These are phyloP conservation scores for Cymodocea nodosa DNA, from an alignment of 116 monocot species.

Conservation along the genomic window DNA sequence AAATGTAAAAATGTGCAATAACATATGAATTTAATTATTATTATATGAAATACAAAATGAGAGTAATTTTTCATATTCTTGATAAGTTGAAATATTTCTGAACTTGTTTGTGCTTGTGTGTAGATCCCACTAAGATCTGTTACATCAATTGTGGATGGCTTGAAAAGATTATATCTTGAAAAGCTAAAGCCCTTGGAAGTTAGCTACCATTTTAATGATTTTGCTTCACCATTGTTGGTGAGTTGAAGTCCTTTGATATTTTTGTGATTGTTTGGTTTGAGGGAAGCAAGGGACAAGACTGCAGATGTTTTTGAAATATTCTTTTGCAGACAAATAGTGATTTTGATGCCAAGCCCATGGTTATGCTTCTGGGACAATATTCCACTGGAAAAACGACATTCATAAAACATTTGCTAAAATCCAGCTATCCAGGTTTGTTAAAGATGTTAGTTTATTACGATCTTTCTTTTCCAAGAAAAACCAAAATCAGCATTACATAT, in stretches of 20 bases:
- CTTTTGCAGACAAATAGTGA: slow-evolving; percentile 69
- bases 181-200: slow-evolving; percentile 94
- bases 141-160: slow-evolving; percentile 90
- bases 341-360: slow-evolving; percentile 97
- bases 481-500: neutral
- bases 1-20: no score
- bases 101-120: neutral
- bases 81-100: neutral
- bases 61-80: neutral
- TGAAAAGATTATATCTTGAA: slow-evolving; percentile 84
- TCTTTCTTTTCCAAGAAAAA: neutral
- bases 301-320: neutral
- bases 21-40: no score
- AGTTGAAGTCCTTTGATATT: slow-evolving; percentile 2
- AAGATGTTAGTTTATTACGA: neutral
- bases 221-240: slow-evolving; percentile 87
- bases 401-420: slow-evolving; percentile 68
- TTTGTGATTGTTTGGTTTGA: neutral
- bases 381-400: slow-evolving; percentile 98
- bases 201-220: slow-evolving; percentile 79
- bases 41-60: no score
- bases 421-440: slow-evolving; percentile 69
- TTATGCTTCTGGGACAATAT: slow-evolving; percentile 98
- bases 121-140: slow-evolving; percentile 74
- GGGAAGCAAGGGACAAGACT: neutral